Base-by-base conservation (phyloP, 2,329 filamentous ascomycete species). In the Ceratocystis lukuohia region DNA sequence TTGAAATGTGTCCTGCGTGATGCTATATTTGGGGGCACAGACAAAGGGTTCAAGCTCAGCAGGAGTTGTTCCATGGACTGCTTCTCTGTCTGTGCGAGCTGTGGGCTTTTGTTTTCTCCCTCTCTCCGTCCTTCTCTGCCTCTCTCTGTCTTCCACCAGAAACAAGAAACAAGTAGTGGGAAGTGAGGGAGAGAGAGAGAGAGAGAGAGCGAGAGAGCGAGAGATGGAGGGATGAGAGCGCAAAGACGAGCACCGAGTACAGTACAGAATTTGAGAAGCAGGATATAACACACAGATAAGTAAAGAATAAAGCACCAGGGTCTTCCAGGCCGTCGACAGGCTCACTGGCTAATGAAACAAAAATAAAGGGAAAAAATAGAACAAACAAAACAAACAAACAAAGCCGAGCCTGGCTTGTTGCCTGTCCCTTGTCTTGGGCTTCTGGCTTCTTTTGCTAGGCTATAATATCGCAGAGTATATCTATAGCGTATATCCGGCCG, bases 21-120 rank as follows among this genome's bases (percentile, higher is more conserved):
- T 59, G 56, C 56, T 59, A 59, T 59, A 59, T 59, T 59, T 41
- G n/a, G 56, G 56, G 28, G 56, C 56, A 59, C 56, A 59, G 56
- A 59, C 56, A 59, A 37, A 59, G 56, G 56, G 56, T 37, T 59
- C 25, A 37, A 59, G 56, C 56, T 59, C 28, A 59, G 56, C 15
- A 59, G 56, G 56, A 59, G n/a, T 20, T 59, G 28, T 20, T 59
- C 56, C 56, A 59, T 59, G 28, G 56, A 59, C 56, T 59, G 28
- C 56, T 59, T 59, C 56, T 59, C 33, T 59, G 56, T 59, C 56
- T 59, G 56, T 59, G 56, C 56, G 28, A 15, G 12, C 37, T 41
- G 56, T 15, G 56, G 56, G 53, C 22, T 12, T 57, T 30, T 57
- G 37, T 57, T 30, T 57, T 57, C 30, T 37, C 33, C 15, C n/a